Evolutionary conservation across 768 basidiomycete genomes (phyloP).

Genomic region (Dacryopinax spathularia): DNA sequence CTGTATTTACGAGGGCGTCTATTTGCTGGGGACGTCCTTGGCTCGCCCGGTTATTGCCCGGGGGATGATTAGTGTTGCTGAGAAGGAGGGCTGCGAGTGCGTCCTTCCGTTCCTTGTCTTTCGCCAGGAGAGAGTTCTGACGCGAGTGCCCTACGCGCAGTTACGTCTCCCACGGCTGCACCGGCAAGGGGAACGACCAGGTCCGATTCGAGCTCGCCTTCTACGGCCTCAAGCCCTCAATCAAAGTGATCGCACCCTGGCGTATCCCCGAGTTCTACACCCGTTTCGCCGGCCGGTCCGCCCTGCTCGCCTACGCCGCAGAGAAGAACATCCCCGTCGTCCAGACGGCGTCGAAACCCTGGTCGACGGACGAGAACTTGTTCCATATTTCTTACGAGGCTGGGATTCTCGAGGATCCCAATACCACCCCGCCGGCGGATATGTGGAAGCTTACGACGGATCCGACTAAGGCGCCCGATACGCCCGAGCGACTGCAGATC

Average conservation of each 20-base stretch:
- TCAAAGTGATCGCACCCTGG: conserved; percentile 99
- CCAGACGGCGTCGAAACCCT: conserved; percentile 92
- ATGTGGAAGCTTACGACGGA: conserved; percentile 97
- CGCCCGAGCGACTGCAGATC: conserved; percentile 66
- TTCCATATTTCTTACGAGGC: conserved; percentile 99
- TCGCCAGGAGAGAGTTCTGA: background rate
- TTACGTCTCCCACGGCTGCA: conserved; percentile 96
- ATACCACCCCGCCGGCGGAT: conserved; percentile 82
- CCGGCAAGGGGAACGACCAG: conserved; percentile 99
- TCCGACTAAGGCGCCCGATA: conserved; percentile 64
- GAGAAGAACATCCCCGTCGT: conserved; percentile 81
- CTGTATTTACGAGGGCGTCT: conserved; percentile 97
- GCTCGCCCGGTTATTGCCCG: conserved; percentile 98
- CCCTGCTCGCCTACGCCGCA: conserved; percentile 78
- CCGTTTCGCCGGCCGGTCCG: conserved; percentile 90
- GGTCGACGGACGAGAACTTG: conserved; percentile 99
- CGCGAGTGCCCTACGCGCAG: conserved; percentile 30
- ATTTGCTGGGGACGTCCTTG: conserved; percentile 92
- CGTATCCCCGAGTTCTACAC: conserved; percentile 94
- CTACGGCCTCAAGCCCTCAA: conserved; percentile 94
- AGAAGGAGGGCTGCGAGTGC: conserved; percentile 88
- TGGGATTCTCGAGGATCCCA: conserved; percentile 93
- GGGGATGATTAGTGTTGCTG: conserved; percentile 92
- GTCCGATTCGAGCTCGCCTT: conserved; percentile 98
- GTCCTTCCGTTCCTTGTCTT: conserved; percentile 20